Evolutionary conservation across 164 flowering plant genomes (phyloP).

Genomic region (Cinnamomum micranthum): DNA sequence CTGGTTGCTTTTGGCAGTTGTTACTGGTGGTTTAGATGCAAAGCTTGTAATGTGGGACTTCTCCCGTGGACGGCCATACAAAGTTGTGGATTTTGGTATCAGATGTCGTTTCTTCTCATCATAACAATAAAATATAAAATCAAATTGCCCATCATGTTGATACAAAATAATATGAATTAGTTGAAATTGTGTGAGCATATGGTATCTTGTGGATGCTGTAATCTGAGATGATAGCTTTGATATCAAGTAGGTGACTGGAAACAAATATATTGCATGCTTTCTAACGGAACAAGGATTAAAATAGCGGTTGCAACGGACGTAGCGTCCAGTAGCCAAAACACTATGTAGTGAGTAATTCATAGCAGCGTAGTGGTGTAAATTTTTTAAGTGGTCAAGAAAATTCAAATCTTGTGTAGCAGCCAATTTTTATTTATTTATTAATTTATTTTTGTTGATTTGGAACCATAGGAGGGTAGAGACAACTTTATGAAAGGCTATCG

Average conservation of each 20-base stretch:
- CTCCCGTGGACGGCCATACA: constrained; percentile 72
- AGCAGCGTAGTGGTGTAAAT: too few species aligned
- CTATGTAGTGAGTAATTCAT: too few species aligned
- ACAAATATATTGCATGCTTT: background rate
- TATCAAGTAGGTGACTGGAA: background rate
- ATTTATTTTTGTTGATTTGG: too few species aligned
- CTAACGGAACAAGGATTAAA: too few species aligned
- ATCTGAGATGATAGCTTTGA: constrained; percentile 2
- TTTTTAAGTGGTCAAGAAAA: too few species aligned
- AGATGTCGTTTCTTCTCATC: background rate
- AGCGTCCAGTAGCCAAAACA: too few species aligned
- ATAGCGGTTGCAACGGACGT: too few species aligned
- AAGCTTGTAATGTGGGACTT: constrained; percentile 91
- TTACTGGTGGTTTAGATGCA: constrained; percentile 92
- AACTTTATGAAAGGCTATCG: too few species aligned
- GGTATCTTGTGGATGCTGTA: background rate
- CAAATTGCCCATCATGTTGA: background rate
- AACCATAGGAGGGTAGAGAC: too few species aligned
- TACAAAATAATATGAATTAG: background rate
- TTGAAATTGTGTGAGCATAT: background rate
- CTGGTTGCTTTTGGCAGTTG: constrained; percentile 40
- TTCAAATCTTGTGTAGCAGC: too few species aligned
- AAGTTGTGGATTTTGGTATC: constrained; percentile 72
- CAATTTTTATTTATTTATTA: too few species aligned
- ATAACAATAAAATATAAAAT: background rate